A percentile compares a stretch with the other conserved stretches of the same genome.
phyloP scores from a whole-genome alignment of 192 early-diverging fungal species.

The Linnemannia zychae region DNA sequence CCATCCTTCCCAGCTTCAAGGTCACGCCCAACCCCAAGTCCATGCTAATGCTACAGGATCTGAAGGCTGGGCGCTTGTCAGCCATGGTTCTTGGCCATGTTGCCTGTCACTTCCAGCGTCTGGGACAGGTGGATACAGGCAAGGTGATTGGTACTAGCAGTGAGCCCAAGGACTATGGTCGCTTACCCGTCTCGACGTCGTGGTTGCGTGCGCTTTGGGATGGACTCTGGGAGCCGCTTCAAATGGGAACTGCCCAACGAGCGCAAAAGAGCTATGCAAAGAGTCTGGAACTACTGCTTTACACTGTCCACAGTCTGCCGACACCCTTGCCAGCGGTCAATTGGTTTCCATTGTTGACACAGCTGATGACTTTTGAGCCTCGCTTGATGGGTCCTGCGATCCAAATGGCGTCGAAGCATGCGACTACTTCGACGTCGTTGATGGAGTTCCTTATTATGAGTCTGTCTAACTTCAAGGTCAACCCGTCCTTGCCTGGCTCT shows the following conservation, averaged over 20 bases:
- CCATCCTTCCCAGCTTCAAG: slow-evolving; percentile 28
- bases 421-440: slow-evolving; percentile 61
- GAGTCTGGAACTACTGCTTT: slow-evolving; percentile 35
- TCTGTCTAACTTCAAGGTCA: slow-evolving; percentile 31
- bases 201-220: slow-evolving; percentile 68
- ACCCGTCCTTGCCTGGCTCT: neutral
- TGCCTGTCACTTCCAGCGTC: slow-evolving; percentile 24
- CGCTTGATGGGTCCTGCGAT: slow-evolving; percentile 41
- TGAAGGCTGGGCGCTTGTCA: slow-evolving; percentile 65
- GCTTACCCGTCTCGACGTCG: slow-evolving; percentile 60
- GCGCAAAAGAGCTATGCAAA: slow-evolving; percentile 14
- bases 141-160: slow-evolving; percentile 49
- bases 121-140: slow-evolving; percentile 38
- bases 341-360: slow-evolving; percentile 62
- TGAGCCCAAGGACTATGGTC: slow-evolving; percentile 65
- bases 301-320: slow-evolving; percentile 38
- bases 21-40: slow-evolving; percentile 32
- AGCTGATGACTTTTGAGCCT: slow-evolving; percentile 36
- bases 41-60: slow-evolving; percentile 50
- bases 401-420: slow-evolving; percentile 61
- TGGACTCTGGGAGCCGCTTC: slow-evolving; percentile 36
- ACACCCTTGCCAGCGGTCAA: slow-evolving; percentile 67
- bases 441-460: slow-evolving; percentile 64
- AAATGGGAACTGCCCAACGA: slow-evolving; percentile 39
- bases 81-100: slow-evolving; percentile 59